These are phyloP conservation scores for Helianthus tuberosus DNA, from an alignment of 129 eudicot genomes.

Conservation along the genomic window DNA sequence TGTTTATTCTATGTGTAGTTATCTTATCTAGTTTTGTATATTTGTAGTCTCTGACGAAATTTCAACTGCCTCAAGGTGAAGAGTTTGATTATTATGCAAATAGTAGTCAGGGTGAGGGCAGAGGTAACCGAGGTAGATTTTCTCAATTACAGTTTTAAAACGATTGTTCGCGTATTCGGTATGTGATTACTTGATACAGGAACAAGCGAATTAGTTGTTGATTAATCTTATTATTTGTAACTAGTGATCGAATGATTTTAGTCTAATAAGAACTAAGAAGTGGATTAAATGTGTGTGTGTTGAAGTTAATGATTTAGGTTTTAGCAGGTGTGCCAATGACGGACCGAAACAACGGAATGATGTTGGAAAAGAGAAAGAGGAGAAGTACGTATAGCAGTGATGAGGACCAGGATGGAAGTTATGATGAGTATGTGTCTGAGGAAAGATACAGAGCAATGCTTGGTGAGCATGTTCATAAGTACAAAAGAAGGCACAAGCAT, in stretches of 20 bases:
- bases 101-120: constrained; percentile 96
- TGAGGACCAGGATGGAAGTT: constrained; percentile 67
- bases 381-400: constrained; percentile 65
- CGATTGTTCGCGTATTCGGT: background rate
- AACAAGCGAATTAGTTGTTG: constrained; percentile 5
- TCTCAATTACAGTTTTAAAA: constrained; percentile 3
- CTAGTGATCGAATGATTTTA: constrained; percentile 8
- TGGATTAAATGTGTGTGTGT: constrained; percentile 11
- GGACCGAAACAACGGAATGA: constrained; percentile 56
- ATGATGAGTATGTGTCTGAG: constrained; percentile 59
- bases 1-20: too few species aligned
- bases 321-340: constrained; percentile 59
- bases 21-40: too few species aligned
- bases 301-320: constrained; percentile 24
- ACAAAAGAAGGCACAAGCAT: constrained; percentile 65
- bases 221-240: constrained; percentile 12
- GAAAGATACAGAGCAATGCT: constrained; percentile 90
- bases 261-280: background rate
- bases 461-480: constrained; percentile 86
- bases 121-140: constrained; percentile 73
- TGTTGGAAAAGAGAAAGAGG: constrained; percentile 62
- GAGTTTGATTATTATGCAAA: constrained; percentile 61
- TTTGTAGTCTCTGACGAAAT: too few species aligned
- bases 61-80: too few species aligned
- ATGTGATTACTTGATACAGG: background rate